Evolutionary conservation across 306 rosid genomes (phyloP), one percentile per base, ranked within the genome.

Genomic region (Prunus mira): DNA sequence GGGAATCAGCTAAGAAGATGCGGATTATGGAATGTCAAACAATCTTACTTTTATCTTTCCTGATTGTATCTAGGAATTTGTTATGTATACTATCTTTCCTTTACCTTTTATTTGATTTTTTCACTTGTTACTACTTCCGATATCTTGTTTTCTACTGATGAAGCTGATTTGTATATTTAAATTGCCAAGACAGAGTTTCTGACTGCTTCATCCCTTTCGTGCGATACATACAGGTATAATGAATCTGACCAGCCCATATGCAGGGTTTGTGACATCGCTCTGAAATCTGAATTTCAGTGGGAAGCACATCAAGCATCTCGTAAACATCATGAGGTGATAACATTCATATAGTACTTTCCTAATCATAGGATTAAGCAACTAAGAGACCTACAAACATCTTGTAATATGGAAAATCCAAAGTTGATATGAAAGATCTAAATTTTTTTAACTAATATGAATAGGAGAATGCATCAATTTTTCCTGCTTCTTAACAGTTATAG

Each of bases 261-360:
- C 69, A 87, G 91, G 82, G 92, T 92, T 63, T 95, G 98, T 52
- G 90, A 91, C 34, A 58, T 84, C n/a, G 86, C 84, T 74, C 62
- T 95, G 84, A 88, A 89, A 86, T 89, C 95, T 9, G 99, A 95
- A 72, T 80, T 87, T 3, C 64, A 71, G 38, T 88, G 97, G 98
- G 97, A 91, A 67, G 91, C 90, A 18, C 99, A 95, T 79, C 96
- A 89, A 82, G 85, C 82, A 71, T 95, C 97, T 69, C 97, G 93
- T 70, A 89, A 88, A 85, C 99, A 95, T 84, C 90, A 76, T 8
- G 93, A 95, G 99, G 99, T 90, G 84, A 81, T 63, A 60, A 63
- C 6, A 19, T 17, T 63, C 3, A 7, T 64, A 25, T 61, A 24
- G 7, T 74, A 17, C 69, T 43, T 46, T 74, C 51, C 52, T 25